A percentile compares a stretch with the other conserved stretches of the same genome.
These are phyloP conservation scores for Ogataea polymorpha DNA, from an alignment of 805 yeast genomes.

Conservation along the genomic window DNA sequence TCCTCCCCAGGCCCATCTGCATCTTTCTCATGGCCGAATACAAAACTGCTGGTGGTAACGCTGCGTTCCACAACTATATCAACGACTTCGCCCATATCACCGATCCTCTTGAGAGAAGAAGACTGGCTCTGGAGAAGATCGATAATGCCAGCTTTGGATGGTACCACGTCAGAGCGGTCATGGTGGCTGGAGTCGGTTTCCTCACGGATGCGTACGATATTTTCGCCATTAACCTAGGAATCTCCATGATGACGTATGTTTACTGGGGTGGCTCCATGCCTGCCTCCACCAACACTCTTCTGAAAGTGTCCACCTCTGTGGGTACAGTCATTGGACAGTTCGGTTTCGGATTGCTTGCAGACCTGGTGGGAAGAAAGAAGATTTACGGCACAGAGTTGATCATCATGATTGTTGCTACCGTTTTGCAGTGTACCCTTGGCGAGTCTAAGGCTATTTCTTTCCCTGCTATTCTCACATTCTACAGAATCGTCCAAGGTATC, in stretches of 20 bases:
- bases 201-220: conserved; percentile 91
- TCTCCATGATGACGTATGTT: conserved; percentile 74
- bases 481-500: conserved; percentile 87
- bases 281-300: conserved; percentile 65
- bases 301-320: conserved; percentile 87
- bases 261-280: conserved; percentile 67
- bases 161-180: conserved; percentile 78
- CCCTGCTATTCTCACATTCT: conserved; percentile 69
- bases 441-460: conserved; percentile 67
- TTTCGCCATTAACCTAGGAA: conserved; percentile 82
- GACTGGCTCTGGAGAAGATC: conserved; percentile 78
- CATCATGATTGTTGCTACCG: conserved; percentile 75
- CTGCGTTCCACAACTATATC: conserved; percentile 80
- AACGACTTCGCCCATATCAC: conserved; percentile 78
- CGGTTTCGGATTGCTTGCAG: conserved; percentile 80
- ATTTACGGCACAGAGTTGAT: conserved; percentile 86
- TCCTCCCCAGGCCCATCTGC: neutral
- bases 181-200: conserved; percentile 92
- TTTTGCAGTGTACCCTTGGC: conserved; percentile 75
- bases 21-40: conserved; percentile 11
- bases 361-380: conserved; percentile 78
- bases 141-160: conserved; percentile 78
- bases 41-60: conserved; percentile 69
- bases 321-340: conserved; percentile 93
- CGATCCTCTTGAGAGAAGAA: conserved; percentile 84